Base-by-base conservation (phyloP, 2,329 filamentous ascomycete species). In the Aureobasidium zeae region DNA sequence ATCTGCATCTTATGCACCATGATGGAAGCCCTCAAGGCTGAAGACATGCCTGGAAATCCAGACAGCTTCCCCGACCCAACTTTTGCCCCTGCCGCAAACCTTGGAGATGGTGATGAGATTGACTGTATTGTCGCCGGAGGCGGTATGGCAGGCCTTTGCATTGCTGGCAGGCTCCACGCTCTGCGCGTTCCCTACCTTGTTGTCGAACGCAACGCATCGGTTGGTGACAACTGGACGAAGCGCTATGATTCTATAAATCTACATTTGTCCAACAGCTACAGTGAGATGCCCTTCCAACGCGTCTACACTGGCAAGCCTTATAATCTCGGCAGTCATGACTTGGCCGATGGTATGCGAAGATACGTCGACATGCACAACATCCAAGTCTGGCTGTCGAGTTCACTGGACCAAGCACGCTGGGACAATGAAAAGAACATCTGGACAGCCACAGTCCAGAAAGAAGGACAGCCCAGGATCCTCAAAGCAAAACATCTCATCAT, bases 201-300 rank as follows among this genome's bases (percentile, higher is more conserved):
- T n/a, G 57, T 72, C 31, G 69, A 72, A 33, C 57, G 59, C 17
- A 65, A 65, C 22, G 53, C 55, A 16, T 51, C 58, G 1, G 58
- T 71, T 4, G 68, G 69, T 2, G 63, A 69, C 42, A 67, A 65
- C 32, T 72, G 69, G 69, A 56, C 57, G 1, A 58, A 63, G 35
- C 57, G 69, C 35, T 72, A 72, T 48, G 63, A 67, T 28, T 66
- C 66, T 15, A 57, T 66, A 7, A 63, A 64, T 10, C 59, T 61
- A 20, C 63, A 66, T 48, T 63, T 64, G 6, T 59, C 58, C 4
- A 63, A 61, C n/a, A 59, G 59, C 48, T 62, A 63, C 38, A 60
- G 62, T 39, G 59, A 65, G 31, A 52, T 66, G 46, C 64, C 63
- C 1, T 65, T 51, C 52, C 37, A 59, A 17, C 43, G 46, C 7